Conservation (phyloP, 75 land plant genomes). For the Sequoiadendron giganteum region DNA sequence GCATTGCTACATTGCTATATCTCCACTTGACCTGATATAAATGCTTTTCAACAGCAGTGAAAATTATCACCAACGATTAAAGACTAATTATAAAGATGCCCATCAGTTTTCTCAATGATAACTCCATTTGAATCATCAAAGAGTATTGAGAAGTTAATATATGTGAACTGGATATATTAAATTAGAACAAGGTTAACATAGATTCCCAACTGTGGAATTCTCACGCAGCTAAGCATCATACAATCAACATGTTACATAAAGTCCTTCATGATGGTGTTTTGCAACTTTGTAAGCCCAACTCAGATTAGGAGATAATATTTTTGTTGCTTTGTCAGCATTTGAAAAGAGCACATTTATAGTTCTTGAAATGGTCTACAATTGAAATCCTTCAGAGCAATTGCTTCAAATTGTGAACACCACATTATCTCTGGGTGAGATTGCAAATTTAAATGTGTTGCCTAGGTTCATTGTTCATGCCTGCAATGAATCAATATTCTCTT, state of each 20-base stretch:
- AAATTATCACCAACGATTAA: no score
- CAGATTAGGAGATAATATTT: background rate
- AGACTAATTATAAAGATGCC: background rate
- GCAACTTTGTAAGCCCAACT: background rate
- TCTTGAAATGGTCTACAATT: background rate
- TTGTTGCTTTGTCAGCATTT: background rate
- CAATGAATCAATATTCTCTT: background rate
- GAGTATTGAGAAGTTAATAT: background rate
- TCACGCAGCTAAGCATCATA: background rate
- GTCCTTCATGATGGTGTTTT: background rate
- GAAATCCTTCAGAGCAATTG: background rate
- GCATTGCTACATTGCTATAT: no score
- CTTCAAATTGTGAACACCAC: background rate
- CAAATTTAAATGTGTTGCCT: background rate
- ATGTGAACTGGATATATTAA: background rate
- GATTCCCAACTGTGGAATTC: background rate
- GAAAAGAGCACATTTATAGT: conserved; percentile 2
- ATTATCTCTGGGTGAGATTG: background rate
- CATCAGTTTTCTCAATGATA: background rate
- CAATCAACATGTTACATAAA: background rate
- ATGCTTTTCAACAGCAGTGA: no score
- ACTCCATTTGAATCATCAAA: background rate
- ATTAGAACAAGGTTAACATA: background rate
- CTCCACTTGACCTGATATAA: no score
- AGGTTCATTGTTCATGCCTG: background rate